Evolutionary conservation across 2,329 filamentous ascomycete genomes (phyloP), one percentile per base, ranked within the genome.

Genomic region (Pseudogymnoascus sp.): DNA sequence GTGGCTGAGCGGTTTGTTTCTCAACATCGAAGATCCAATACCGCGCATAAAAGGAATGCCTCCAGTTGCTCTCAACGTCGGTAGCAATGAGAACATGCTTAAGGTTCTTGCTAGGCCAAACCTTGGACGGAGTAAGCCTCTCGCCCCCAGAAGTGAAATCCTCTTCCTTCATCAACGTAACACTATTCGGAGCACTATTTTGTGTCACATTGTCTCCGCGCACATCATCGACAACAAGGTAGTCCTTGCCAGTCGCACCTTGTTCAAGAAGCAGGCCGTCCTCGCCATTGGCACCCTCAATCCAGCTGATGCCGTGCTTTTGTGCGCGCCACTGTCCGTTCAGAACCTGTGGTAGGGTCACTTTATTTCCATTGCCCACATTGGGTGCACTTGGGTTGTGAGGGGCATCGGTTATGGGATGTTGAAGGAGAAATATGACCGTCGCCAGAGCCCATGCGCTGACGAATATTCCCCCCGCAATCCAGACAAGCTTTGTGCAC

Each of bases 11-110:
- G 0, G 77, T 82, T 73, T 97, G 93, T 0, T 86, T 87, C 33
- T 84, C 85, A 26, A 99, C 95, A 72, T 99, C 90, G 68, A 97
- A 89, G 65, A 99, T 86, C 86, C 90, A 99, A 78, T 97, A 99
- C 26, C 83, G 80, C 0, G 88, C 93, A 8, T 87, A 92, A 71
- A 85, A 93, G 0, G 93, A 97, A 75, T 97, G 89, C 68, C 95
- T 86, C 89, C 92, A 99, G 70, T 95, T 92, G 70, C 84, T 85
- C 74, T 90, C 77, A 21, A 79, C 73, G 61, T 91, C 80, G 7
- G 91, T 91, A 60, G 86, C 82, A n/a, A 97, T 78, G 61, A 99
- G 81, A 2, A 99, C 91, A 73, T 90, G 93, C 70, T 87, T 91
- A 74, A 96, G 81, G 73, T 97, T 85, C 29, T 86, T 85, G 72